Evolutionary conservation across 768 basidiomycete genomes (phyloP), one percentile per base, ranked within the genome.

Genomic region (Rubroboletus satanas): DNA sequence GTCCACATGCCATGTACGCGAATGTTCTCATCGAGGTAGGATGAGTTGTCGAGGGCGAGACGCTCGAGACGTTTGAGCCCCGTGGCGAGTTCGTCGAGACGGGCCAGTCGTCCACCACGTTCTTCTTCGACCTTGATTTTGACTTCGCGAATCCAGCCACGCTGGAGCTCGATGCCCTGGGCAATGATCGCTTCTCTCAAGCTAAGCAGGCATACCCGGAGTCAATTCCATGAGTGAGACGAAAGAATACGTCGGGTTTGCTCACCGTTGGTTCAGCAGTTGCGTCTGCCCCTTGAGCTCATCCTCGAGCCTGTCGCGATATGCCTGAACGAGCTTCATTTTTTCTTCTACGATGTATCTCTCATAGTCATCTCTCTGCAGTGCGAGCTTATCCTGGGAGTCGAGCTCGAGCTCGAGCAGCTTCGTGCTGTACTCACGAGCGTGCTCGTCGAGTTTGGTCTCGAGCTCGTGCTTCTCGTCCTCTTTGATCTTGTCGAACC

Each of bases 121-220:
- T 99, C 97, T 66, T 93, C 83, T 73, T 99, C 96, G 53, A 99
- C 95, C 59, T 87, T 88, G 47, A 94, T 81, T 75, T 98, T 97
- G 78, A 98, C 86, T 55, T 98, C 93, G 32, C 92, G 85, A 39
- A 99, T 90, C 95, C 96, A 98, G 51, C 92, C 83, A 47, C 94
- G 86, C 69, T 98, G 97, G 23, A 98, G 84, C 73, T 98, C 97
- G 65, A 99, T 93, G 17, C 95, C 97, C 70, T 98, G 95, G 4
- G 94, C 88, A 48, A 98, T 81, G 50, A 98, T 93, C 69, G 96
- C 94, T 69, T 96, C 92, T 69, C 88, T 90, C 55, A 99, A 79
- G 39, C 94, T 97, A 64, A 21, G 38, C n/a, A 21, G 9, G 31
- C 21, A 31, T 5, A 8, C 1, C 12, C 18, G 7, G 8, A 9